Evolutionary conservation across 371 early-diverging fungal genomes (phyloP), one percentile per base, ranked within the genome.

Genomic region (Rhizopus arrhizus): DNA sequence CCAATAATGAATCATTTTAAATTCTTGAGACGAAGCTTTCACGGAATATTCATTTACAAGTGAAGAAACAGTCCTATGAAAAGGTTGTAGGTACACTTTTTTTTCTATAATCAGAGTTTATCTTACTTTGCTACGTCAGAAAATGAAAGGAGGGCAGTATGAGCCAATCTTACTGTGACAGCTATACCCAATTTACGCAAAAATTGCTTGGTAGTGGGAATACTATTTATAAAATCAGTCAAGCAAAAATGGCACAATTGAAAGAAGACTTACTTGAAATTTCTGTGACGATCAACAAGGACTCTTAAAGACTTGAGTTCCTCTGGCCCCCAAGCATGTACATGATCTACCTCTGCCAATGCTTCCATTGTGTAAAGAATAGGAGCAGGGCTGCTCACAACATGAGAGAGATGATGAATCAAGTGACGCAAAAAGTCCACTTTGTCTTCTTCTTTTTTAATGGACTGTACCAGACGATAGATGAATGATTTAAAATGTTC

Each of bases 61-160:
- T 0, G 80, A 76, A 13, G 78, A 73, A 5, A 75, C 54, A 5
- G 78, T 78, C 46, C 77, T 77, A 33, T 16, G 15, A 22, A 22
- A 22, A 22, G 22, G 22, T 22, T 15, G 9, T 15, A 11, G 32
- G 22, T 15, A 48, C 41, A 6, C 47, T 29, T 34, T 42, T 32
- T 50, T 41, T 31, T 13, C 3, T 28, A 22, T 28, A 6, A n/a
- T 46, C 34, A 7, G 8, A 40, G 11, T 15, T 15, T 8, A 8
- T 48, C 54, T 56, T 72, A 74, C 78, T 80, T 80, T 53, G 80
- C 80, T 5, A 76, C 59, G 62, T 80, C 80, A 4, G 74, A 73
- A 31, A 80, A 80, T 8, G 73, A 68, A n/a, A 80, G 60, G 0
- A 50, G 28, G 0, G 58, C 16, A 3, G 66, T 54, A 48, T 74